Conservation (phyloP, 2,329 filamentous ascomycete genomes). For the Juglanconis juglandina region DNA sequence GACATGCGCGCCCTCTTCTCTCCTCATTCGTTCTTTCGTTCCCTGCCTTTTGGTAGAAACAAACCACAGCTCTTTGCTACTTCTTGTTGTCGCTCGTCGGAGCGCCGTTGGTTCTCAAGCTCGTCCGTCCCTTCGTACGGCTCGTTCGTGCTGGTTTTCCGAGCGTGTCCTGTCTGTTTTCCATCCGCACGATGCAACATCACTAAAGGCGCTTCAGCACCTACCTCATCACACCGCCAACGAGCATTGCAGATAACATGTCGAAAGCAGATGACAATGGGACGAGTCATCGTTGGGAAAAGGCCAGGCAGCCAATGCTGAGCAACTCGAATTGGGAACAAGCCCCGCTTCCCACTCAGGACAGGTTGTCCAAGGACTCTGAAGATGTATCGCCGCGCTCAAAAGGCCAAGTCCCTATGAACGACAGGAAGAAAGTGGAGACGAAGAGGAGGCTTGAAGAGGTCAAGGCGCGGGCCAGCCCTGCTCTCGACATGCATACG, state of each 20-base stretch:
- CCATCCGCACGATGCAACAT: slow-evolving; percentile 4
- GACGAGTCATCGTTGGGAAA: slow-evolving; percentile 2
- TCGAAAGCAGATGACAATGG: slow-evolving; percentile 10
- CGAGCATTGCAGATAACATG: slow-evolving; percentile 4
- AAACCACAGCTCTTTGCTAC: not conserved
- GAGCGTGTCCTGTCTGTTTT: not conserved
- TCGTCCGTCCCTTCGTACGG: not conserved
- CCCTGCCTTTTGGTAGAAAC: not conserved
- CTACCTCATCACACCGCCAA: not conserved
- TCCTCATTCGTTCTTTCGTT: not conserved
- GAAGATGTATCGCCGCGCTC: slow-evolving; percentile 16
- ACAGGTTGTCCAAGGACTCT: not conserved
- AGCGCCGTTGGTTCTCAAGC: not conserved
- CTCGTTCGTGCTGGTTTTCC: not conserved
- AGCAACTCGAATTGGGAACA: slow-evolving; percentile 6
- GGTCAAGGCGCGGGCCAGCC: not conserved
- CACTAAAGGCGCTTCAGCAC: not conserved
- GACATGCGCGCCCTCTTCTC: not conserved
- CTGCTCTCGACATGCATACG: not conserved
- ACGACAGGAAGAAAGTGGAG: slow-evolving; percentile 8
- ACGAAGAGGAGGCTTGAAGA: slow-evolving; percentile 11
- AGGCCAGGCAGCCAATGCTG: slow-evolving; percentile 1
- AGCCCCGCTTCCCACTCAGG: not conserved
- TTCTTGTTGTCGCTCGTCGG: not conserved
- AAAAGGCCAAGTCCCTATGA: slow-evolving; percentile 11